phyloP scores from a whole-genome alignment of 495 filamentous ascomycete species.

The Penicilliopsis zonata region DNA sequence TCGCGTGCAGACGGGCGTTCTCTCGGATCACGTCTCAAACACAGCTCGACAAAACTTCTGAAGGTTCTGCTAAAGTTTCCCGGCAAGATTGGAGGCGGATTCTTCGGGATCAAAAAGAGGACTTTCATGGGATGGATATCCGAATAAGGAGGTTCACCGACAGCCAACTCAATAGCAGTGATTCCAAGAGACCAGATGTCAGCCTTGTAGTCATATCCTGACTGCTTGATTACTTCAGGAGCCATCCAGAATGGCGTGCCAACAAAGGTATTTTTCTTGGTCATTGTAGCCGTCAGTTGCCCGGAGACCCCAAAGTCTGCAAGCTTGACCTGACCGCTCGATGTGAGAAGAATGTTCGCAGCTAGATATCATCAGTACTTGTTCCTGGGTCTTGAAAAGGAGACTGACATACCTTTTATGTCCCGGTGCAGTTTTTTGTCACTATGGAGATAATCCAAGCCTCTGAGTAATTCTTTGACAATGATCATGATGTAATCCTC shows the following conservation, averaged over 20 bases:
- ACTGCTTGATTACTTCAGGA: slow-evolving; percentile 96
- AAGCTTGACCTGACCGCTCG: slow-evolving; percentile 89
- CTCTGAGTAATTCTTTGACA: slow-evolving; percentile 75
- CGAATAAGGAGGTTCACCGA: slow-evolving; percentile 88
- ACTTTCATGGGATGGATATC: slow-evolving; percentile 99
- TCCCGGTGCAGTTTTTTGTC: slow-evolving; percentile 96
- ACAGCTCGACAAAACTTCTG: slow-evolving; percentile 88
- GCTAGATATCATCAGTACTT: slow-evolving; percentile 38
- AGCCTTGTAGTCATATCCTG: slow-evolving; percentile 95
- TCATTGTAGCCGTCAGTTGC: slow-evolving; percentile 97
- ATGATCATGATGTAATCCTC: slow-evolving; percentile 96
- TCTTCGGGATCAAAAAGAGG: slow-evolving; percentile 92
- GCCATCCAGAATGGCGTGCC: slow-evolving; percentile 99
- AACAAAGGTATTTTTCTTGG: slow-evolving; percentile 98
- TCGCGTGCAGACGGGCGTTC: slow-evolving; percentile 82
- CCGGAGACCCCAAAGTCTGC: slow-evolving; percentile 97
- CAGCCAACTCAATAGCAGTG: slow-evolving; percentile 85
- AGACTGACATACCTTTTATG: slow-evolving; percentile 63
- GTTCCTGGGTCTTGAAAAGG: not conserved
- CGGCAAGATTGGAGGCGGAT: slow-evolving; percentile 68
- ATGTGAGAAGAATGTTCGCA: slow-evolving; percentile 76
- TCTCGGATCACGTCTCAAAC: slow-evolving; percentile 74
- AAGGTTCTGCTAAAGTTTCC: slow-evolving; percentile 83
- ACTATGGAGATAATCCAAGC: slow-evolving; percentile 82
- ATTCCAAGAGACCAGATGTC: slow-evolving; percentile 99